A percentile compares a stretch with the other conserved stretches of the same genome.
These are phyloP conservation scores for Sphaerulina vaccinii DNA, from an alignment of 2,329 filamentous ascomycete species.

Conservation along the genomic window DNA sequence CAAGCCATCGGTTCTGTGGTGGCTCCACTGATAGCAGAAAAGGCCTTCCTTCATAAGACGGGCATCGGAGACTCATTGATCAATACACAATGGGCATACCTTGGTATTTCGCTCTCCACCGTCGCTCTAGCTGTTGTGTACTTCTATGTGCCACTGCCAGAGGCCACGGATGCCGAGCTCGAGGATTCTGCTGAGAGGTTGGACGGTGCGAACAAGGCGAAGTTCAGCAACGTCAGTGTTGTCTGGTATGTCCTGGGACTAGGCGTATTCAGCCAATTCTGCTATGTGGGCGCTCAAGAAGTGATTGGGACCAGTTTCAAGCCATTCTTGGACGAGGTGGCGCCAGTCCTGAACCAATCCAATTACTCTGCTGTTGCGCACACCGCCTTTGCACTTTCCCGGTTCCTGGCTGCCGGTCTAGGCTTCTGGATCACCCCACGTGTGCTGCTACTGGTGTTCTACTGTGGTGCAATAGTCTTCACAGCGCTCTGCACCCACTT, in stretches of 20 bases:
- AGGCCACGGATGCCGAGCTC: constrained; percentile 61
- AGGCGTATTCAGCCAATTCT: constrained; percentile 57
- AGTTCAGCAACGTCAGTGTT: constrained; percentile 47
- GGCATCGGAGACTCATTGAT: constrained; percentile 53
- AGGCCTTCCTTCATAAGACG: constrained; percentile 55
- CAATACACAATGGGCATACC: constrained; percentile 64
- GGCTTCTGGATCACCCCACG: constrained; percentile 59
- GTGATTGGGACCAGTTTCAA: constrained; percentile 51
- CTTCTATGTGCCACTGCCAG: constrained; percentile 61
- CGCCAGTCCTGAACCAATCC: constrained; percentile 37
- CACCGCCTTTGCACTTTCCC: constrained; percentile 57
- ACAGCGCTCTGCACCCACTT: constrained; percentile 53
- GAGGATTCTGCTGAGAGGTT: constrained; percentile 55
- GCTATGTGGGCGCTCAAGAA: constrained; percentile 63
- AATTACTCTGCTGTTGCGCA: constrained; percentile 56
- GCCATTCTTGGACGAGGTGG: constrained; percentile 44
- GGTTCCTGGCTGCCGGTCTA: constrained; percentile 56
- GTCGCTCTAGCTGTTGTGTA: constrained; percentile 59
- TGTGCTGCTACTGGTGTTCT: constrained; percentile 55
- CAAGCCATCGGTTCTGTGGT: constrained; percentile 61
- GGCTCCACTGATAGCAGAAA: constrained; percentile 59
- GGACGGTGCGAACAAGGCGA: constrained; percentile 50
- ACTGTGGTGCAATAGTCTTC: constrained; percentile 54
- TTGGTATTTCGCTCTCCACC: constrained; percentile 62
- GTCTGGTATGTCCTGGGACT: constrained; percentile 58